phyloP scores from a whole-genome alignment of 495 filamentous ascomycete species.

The Trichoderma reesei region DNA sequence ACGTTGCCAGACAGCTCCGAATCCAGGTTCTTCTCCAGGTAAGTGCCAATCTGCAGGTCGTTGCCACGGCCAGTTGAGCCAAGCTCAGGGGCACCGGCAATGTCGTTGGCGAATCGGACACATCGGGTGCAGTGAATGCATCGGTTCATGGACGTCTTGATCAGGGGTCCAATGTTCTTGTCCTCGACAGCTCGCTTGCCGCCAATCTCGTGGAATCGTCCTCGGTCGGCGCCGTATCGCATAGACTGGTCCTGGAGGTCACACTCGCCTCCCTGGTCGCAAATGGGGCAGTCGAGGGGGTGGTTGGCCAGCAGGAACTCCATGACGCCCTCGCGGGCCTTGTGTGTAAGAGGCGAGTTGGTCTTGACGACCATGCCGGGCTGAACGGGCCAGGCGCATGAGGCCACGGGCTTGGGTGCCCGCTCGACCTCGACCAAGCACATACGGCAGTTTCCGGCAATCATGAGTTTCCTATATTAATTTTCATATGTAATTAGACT shows the following conservation, averaged over 20 bases:
- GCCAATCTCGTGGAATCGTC: conserved; percentile 87
- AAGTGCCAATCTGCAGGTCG: conserved; percentile 95
- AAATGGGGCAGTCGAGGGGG: conserved; percentile 94
- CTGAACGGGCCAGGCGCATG: conserved; percentile 97
- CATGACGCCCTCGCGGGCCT: conserved; percentile 97
- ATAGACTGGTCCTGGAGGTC: conserved; percentile 98
- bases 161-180: conserved; percentile 96
- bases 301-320: conserved; percentile 97
- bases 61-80: conserved; percentile 92
- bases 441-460: conserved; percentile 99
- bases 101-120: conserved; percentile 93
- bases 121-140: conserved; percentile 99
- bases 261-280: conserved; percentile 97
- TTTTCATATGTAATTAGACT: conserved; percentile 24
- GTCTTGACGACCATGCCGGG: conserved; percentile 99
- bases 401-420: conserved; percentile 91
- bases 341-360: conserved; percentile 88
- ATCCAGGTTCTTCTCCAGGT: conserved; percentile 83
- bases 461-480: conserved; percentile 80
- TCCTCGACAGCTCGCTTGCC: conserved; percentile 98
- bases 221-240: conserved; percentile 92
- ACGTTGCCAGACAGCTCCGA: conserved; percentile 94
- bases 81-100: conserved; percentile 90
- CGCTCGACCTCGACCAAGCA: conserved; percentile 96
- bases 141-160: conserved; percentile 99